Conservation (phyloP, 2,329 filamentous ascomycete genomes). For the Diplodia intermedia region DNA sequence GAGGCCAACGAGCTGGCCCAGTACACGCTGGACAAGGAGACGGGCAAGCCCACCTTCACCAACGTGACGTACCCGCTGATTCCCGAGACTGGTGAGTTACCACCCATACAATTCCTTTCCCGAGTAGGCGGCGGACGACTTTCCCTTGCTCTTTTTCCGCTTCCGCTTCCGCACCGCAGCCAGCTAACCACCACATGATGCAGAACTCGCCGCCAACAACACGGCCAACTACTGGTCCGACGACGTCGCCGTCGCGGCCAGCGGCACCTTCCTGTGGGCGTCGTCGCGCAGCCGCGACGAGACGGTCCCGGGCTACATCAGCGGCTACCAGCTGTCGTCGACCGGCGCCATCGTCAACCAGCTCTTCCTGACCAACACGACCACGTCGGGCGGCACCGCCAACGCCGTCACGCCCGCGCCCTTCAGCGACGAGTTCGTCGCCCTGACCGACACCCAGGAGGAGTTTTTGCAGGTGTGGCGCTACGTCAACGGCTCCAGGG, state of each 20-base stretch:
- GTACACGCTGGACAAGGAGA: constrained; percentile 37
- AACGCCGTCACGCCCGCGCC: constrained; percentile 46
- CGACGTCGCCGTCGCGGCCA: constrained; percentile 37
- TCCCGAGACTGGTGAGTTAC: constrained; percentile 27
- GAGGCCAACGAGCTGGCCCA: constrained; percentile 38
- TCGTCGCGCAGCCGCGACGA: constrained; percentile 37
- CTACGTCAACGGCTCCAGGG: constrained; percentile 34
- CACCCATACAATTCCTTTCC: too few species aligned
- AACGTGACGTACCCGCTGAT: constrained; percentile 38
- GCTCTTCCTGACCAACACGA: constrained; percentile 43
- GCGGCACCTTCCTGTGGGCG: constrained; percentile 37
- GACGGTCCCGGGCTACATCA: constrained; percentile 44
- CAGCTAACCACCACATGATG: neutral
- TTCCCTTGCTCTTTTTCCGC: neutral
- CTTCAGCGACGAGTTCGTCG: constrained; percentile 45
- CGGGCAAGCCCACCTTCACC: constrained; percentile 23
- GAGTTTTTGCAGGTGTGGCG: constrained; percentile 49
- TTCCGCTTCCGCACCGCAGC: neutral
- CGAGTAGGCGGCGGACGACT: too few species aligned
- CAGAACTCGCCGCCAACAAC: constrained; percentile 32
- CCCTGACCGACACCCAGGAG: constrained; percentile 46
- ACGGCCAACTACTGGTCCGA: constrained; percentile 39
- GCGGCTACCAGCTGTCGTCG: constrained; percentile 42
- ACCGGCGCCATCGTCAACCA: constrained; percentile 42
- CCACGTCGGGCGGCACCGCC: constrained; percentile 46